phyloP scores from a whole-genome alignment of 1,284 basidiomycete species.

The Puccinia sorghi region DNA sequence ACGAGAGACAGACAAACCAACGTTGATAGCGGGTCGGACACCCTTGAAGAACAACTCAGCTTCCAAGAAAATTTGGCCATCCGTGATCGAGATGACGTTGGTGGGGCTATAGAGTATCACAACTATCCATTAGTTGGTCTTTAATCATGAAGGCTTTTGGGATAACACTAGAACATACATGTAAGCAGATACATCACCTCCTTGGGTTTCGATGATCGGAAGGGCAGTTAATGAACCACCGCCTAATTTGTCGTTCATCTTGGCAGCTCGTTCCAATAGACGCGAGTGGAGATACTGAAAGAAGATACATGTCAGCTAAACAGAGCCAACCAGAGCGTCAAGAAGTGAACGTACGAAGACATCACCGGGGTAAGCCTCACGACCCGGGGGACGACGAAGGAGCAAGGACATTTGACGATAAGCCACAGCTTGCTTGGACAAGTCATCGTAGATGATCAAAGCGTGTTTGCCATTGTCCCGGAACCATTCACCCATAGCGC shows the following conservation, averaged over 20 bases:
- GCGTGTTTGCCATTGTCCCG: slow-evolving; percentile 98
- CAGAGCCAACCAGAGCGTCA: neutral
- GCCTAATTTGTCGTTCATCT: slow-evolving; percentile 98
- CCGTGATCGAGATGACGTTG: slow-evolving; percentile 93
- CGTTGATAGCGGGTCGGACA: slow-evolving; percentile 98
- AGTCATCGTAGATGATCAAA: slow-evolving; percentile 98
- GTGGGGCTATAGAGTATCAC: slow-evolving; percentile 61
- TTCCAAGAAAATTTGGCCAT: slow-evolving; percentile 99
- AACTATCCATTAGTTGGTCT: neutral
- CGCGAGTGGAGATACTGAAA: slow-evolving; percentile 98
- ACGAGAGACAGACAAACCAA: slow-evolving; percentile 99
- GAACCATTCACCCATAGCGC: slow-evolving; percentile 99
- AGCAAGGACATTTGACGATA: slow-evolving; percentile 99
- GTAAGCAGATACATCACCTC: slow-evolving; percentile 99
- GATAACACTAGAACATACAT: slow-evolving; percentile 61
- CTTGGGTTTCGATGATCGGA: slow-evolving; percentile 99
- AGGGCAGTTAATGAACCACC: slow-evolving; percentile 97
- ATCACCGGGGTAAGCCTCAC: slow-evolving; percentile 99
- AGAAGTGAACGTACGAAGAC: slow-evolving; percentile 52
- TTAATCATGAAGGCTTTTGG: neutral
- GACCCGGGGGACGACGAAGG: slow-evolving; percentile 98
- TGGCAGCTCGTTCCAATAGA: slow-evolving; percentile 98
- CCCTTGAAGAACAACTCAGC: slow-evolving; percentile 97
- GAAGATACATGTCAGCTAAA: slow-evolving; percentile 11
- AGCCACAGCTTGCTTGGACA: slow-evolving; percentile 99